Evolutionary conservation across 768 basidiomycete genomes (phyloP), one percentile per base, ranked within the genome.

Genomic region (Kwoniella dejecticola): DNA sequence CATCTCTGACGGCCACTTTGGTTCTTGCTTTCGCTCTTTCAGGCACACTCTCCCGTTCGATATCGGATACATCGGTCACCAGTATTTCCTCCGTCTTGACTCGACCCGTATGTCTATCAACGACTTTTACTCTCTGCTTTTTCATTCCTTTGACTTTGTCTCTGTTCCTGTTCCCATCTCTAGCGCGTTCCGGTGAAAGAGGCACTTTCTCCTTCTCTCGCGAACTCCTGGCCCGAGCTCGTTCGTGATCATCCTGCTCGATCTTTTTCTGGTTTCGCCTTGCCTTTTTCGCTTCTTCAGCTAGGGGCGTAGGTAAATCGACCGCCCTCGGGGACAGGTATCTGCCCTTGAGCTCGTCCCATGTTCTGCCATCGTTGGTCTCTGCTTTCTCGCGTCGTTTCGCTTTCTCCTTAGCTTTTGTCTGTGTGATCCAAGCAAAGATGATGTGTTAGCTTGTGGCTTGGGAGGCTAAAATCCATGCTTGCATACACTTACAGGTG

Each of bases 61-160:
- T 19, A 40, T 21, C 33, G 13, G 21, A 27, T 45, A 30, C 38
- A 44, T 56, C 54, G 21, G 57, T 52, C 7, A 44, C 48, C 5
- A 47, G 29, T 1, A 60, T 49, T 42, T 60, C 49, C 30, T 44
- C 57, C 15, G 27, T 50, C 26, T 52, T 29, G 15, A 50, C 40
- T 48, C n/a, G 30, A 38, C 56, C 45, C 6, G 56, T 49, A 6
- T 57, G 23, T 10, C 46, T 30, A 57, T 57, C 56, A 12, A 38
- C 6, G 6, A 49, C 46, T 48, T 49, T 57, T 15, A 42, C 57
- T 52, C 24, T 50, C 19, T 49, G 38, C 15, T 60, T 60, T 21
- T 44, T 60, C 49, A 46, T 50, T 41, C 44, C 52, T 40, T 60
- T 50, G 36, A 30, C 23, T 45, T 41, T 57, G 8, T 55, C 19